Base-by-base conservation (phyloP, 1,139 yeast genomes). In the Diutina ranongensis region DNA sequence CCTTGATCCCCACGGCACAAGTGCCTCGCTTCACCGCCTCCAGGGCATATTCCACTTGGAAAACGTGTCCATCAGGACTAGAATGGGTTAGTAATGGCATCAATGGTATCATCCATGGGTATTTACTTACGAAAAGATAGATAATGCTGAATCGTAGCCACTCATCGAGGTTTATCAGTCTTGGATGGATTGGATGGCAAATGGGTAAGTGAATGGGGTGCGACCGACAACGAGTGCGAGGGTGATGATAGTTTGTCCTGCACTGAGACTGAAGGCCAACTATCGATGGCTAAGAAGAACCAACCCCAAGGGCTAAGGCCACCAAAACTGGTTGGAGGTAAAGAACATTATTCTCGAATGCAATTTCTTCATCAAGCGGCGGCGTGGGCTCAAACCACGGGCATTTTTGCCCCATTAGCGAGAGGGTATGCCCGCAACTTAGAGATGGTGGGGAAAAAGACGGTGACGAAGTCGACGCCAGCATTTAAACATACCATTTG, bases 1-100 rank as follows among this genome's bases (percentile, higher is more conserved):
- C 98, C 61, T 89, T 89, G 50, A 92, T 92, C 42, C 97, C 98
- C 40, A 92, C 96, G 3, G 97, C 96, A 61, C 96, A 87, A 2
- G 98, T 92, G 51, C 98, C 99, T 66, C 97, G 78, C 63, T 92
- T 92, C 46, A 92, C 99, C 1, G 99, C 99, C 64, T 92, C 99
- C 38, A 85, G 76, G 27, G 98, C 99, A 59, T 92, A 92, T 67
- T 92, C 98, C 44, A 94, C 98, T 74, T 92, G 97, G 72, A 92
- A 92, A 62, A 89, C 96, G 63, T 92, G 97, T 53, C 99, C 99
- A 68, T 92, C 98, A 52, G 99, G 99, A 62, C 94, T 84, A 56
- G 35, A 16, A n/a, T n/a, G n/a, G 15, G 49, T 42, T 47, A 42
- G 65, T 62, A 59, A 27, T 27, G 31, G 31, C n/a, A n/a, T 27